These are phyloP conservation scores for Hirsutella minnesotensis DNA, from an alignment of 2,329 filamentous ascomycete species.

Conservation along the genomic window DNA sequence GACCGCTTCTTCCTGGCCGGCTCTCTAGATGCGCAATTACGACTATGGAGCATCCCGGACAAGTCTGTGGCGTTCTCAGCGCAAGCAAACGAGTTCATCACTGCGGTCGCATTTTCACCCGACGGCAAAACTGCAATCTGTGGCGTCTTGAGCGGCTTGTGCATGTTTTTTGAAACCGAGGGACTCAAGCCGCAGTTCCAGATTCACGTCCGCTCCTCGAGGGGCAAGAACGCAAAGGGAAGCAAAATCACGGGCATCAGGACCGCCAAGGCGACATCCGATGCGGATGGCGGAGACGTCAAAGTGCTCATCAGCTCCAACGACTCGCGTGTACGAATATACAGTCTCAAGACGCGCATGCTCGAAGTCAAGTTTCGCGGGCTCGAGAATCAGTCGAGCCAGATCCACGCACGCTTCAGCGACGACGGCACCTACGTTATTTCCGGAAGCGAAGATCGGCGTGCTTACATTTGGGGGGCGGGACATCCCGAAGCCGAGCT, in stretches of 20 bases:
- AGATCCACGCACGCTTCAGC: slow-evolving; percentile 81
- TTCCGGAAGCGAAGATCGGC: slow-evolving; percentile 84
- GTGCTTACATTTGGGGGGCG: slow-evolving; percentile 77
- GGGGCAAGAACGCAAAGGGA: slow-evolving; percentile 87
- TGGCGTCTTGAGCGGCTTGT: slow-evolving; percentile 73
- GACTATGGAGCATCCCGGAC: slow-evolving; percentile 95
- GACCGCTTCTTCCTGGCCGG: slow-evolving; percentile 95
- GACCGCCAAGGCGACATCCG: slow-evolving; percentile 46
- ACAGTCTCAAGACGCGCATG: slow-evolving; percentile 74
- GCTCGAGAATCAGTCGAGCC: slow-evolving; percentile 79
- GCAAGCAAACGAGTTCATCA: slow-evolving; percentile 76
- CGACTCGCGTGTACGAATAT: slow-evolving; percentile 82
- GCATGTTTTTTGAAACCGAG: slow-evolving; percentile 87
- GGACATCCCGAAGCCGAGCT: slow-evolving; percentile 42
- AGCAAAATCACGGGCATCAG: slow-evolving; percentile 96
- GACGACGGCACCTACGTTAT: slow-evolving; percentile 80
- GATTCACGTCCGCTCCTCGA: slow-evolving; percentile 83
- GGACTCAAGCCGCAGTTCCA: slow-evolving; percentile 74
- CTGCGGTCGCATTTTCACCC: slow-evolving; percentile 84
- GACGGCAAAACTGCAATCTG: slow-evolving; percentile 86
- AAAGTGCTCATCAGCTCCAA: slow-evolving; percentile 90
- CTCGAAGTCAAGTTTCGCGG: slow-evolving; percentile 86
- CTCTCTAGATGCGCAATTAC: slow-evolving; percentile 75
- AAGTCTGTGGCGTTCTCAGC: slow-evolving; percentile 80
- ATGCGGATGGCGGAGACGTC: slow-evolving; percentile 45